Evolutionary conservation across 2,329 filamentous ascomycete genomes (phyloP).

Genomic region (Exophiala alcalophila): DNA sequence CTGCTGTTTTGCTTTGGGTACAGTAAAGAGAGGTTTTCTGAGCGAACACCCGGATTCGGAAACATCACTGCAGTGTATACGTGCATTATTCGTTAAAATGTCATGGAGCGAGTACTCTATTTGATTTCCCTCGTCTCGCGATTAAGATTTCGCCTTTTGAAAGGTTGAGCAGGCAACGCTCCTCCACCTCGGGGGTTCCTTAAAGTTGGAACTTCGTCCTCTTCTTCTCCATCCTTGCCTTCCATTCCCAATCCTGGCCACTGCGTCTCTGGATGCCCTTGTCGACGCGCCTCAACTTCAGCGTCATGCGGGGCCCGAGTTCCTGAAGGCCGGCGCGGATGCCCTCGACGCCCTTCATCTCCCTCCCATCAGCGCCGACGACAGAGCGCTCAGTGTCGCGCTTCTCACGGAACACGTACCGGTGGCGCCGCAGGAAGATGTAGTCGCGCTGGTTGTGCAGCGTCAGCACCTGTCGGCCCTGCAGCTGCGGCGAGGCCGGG

Average conservation of each 20-base stretch:
- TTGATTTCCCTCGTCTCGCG: too few species aligned
- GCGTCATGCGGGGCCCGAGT: slow-evolving; percentile 74
- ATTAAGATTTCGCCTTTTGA: too few species aligned
- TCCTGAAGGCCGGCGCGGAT: slow-evolving; percentile 88
- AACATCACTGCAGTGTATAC: too few species aligned
- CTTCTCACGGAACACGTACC: slow-evolving; percentile 92
- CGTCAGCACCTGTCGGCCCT: slow-evolving; percentile 85
- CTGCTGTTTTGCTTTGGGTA: too few species aligned
- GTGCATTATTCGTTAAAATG: too few species aligned
- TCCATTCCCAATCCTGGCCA: slow-evolving; percentile 94
- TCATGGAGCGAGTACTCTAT: too few species aligned
- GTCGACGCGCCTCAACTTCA: slow-evolving; percentile 88
- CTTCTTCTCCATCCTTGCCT: slow-evolving; percentile 89
- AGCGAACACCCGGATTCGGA: too few species aligned
- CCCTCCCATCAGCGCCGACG: slow-evolving; percentile 74
- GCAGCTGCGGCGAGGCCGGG: slow-evolving; percentile 76
- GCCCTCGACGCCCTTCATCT: slow-evolving; percentile 78
- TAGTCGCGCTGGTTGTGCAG: slow-evolving; percentile 95
- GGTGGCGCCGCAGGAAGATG: slow-evolving; percentile 85
- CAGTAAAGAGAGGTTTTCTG: too few species aligned
- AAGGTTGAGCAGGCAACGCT: too few species aligned
- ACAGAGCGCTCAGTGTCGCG: slow-evolving; percentile 82
- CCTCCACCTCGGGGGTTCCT: too few species aligned
- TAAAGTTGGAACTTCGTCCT: slow-evolving; percentile 91
- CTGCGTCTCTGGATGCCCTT: slow-evolving; percentile 76